Percentiles rank a stretch among this genome's conserved stretches.
Evolutionary conservation across 2,329 filamentous ascomycete species (phyloP).

Genomic region (Calonectria hawksworthii): DNA sequence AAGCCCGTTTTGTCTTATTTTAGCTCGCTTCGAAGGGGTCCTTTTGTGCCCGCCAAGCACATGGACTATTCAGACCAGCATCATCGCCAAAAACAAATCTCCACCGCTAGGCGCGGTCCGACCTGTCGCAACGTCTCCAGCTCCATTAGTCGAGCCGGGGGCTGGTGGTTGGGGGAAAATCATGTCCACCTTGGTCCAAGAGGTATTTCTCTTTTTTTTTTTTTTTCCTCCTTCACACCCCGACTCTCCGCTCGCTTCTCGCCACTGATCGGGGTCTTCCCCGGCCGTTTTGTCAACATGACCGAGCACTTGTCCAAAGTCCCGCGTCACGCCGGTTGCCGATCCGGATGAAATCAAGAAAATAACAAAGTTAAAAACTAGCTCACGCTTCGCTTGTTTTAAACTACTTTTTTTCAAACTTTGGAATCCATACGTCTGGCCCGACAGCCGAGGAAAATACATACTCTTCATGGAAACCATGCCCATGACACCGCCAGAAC

Average conservation of each 20-base stretch:
- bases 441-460: neutral
- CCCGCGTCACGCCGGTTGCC: neutral
- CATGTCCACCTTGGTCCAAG: neutral
- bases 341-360: neutral
- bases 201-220: slow-evolving; percentile 12
- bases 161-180: neutral
- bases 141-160: neutral
- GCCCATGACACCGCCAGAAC: neutral
- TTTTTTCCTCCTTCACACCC: neutral
- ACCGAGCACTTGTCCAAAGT: neutral
- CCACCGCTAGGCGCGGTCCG: neutral
- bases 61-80: too few species aligned
- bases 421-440: neutral
- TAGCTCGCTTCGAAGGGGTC: neutral
- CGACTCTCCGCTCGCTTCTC: neutral
- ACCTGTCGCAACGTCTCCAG: neutral
- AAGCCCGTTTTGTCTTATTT: neutral
- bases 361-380: neutral
- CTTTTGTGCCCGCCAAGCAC: neutral
- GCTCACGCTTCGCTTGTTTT: neutral
- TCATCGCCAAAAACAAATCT: neutral
- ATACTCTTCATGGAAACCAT: neutral
- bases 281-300: slow-evolving; percentile 10
- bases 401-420: neutral
- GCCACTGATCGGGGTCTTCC: slow-evolving; percentile 12